Conservation (phyloP, 345 rosid species). For the Salix viminalis region DNA sequence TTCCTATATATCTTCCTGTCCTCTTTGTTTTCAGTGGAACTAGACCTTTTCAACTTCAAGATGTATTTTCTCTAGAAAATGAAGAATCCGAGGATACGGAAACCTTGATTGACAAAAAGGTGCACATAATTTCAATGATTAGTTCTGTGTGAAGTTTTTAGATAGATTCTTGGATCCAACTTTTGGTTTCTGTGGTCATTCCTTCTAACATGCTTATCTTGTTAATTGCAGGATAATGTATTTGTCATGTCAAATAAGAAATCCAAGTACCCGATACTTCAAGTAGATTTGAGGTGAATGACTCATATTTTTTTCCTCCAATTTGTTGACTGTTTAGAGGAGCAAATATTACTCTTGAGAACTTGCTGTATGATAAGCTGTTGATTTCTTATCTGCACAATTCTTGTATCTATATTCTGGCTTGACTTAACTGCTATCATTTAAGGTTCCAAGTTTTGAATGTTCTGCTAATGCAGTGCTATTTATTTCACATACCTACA, state of each 20-base stretch:
- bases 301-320: not conserved
- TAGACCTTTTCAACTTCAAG: slow-evolving; percentile 77
- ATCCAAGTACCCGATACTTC: slow-evolving; percentile 95
- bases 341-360: not conserved
- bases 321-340: slow-evolving; percentile 1
- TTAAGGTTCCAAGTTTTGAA: not conserved
- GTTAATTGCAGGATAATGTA: slow-evolving; percentile 65
- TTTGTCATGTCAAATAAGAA: slow-evolving; percentile 98
- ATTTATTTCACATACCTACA: slow-evolving; percentile 30
- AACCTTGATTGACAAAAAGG: slow-evolving; percentile 95
- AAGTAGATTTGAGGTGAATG: slow-evolving; percentile 89
- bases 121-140: slow-evolving; percentile 10
- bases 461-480: not conserved
- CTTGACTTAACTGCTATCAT: not conserved
- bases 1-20: not conserved
- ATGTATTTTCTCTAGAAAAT: slow-evolving; percentile 88
- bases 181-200: not conserved
- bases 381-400: not conserved
- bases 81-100: slow-evolving; percentile 86
- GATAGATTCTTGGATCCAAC: not conserved
- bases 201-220: slow-evolving; percentile 1
- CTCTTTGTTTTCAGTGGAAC: slow-evolving; percentile 49
- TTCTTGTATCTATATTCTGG: not conserved
- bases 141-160: not conserved
- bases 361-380: not conserved